Base-by-base conservation (phyloP, 2,329 filamentous ascomycete species). In the Fusarium torreyae region DNA sequence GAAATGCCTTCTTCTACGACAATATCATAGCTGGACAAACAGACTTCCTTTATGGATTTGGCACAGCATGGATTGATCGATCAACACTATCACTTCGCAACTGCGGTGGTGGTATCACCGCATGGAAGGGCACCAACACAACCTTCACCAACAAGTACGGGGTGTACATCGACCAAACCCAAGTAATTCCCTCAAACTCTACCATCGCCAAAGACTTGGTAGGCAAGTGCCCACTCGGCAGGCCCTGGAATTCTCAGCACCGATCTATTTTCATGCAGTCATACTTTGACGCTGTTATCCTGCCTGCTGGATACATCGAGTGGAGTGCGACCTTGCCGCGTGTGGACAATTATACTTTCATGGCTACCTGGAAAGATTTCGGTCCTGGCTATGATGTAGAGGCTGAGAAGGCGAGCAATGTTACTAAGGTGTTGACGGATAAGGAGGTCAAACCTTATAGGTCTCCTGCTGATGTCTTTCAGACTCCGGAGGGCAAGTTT, bases 11-110 rank as follows among this genome's bases (percentile, higher is more conserved):
- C 77, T 89, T 92, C 77, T 84, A 88, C 74, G 81, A 85, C 36
- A 84, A 80, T 54, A 84, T 88, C 36, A 83, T 92, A 7, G 89
- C 87, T 0, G 90, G 90, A 1, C 83, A 91, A 73, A 91, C 88
- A 0, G 90, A 92, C 70, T 92, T 92, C 78, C 79, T 92, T 20
- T 92, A 91, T 73, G 89, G 89, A 10, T 91, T 91, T 72, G 89
- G 89, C 26, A 91, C 89, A 0, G 82, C 86, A 5, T 92, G 86
- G 83, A 81, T 91, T 40, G 82, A 88, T 57, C 80, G 82, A 5
- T 87, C 85, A 2, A 79, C 81, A 0, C 77, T 92, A 3, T 79
- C 81, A 0, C 82, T 92, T 14, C 85, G 90, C 11, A 81, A 79
- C 70, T 92, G 89, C 68, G 88, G 88, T 6, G 90, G 90, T 17